A percentile compares a stretch with the other conserved stretches of the same genome.
Evolutionary conservation across 768 basidiomycete species (phyloP).

Genomic region (Xanthoconium purpureum): DNA sequence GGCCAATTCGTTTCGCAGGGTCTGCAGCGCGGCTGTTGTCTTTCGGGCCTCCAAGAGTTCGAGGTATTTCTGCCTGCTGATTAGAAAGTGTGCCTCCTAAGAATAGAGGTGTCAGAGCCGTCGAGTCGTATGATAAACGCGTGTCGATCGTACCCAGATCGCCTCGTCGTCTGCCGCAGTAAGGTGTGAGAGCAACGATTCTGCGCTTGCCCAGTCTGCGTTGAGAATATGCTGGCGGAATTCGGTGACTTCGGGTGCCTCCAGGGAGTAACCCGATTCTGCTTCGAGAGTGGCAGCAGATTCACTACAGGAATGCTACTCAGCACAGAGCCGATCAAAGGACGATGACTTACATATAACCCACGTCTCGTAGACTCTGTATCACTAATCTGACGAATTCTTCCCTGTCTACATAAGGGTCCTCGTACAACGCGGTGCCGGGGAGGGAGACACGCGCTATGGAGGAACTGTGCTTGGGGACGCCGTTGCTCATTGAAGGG

Average conservation of each 20-base stretch:
- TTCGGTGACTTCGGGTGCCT: constrained; percentile 69
- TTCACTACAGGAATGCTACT: constrained; percentile 51
- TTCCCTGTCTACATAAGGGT: constrained; percentile 78
- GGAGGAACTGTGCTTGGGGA: constrained; percentile 44
- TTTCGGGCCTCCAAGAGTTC: constrained; percentile 83
- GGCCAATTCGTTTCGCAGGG: constrained; percentile 85
- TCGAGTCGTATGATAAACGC: constrained; percentile 2
- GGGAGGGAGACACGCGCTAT: constrained; percentile 65
- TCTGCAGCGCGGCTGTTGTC: constrained; percentile 77
- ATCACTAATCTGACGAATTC: constrained; percentile 88
- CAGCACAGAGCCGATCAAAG: constrained; percentile 3
- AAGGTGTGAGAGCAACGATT: constrained; percentile 61
- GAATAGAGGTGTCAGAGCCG: constrained; percentile 22
- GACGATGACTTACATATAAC: constrained; percentile 54
- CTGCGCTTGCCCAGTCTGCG: constrained; percentile 79
- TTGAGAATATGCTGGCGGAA: constrained; percentile 79
- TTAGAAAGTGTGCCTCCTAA: constrained; percentile 81
- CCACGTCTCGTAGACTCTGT: constrained; percentile 87
- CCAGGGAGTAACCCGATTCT: constrained; percentile 89
- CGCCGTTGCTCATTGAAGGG: constrained; percentile 48
- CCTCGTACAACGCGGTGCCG: constrained; percentile 74
- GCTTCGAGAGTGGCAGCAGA: constrained; percentile 86
- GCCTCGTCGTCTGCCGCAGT: constrained; percentile 68
- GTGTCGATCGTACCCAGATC: constrained; percentile 55
- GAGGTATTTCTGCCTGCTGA: constrained; percentile 94